Base-by-base conservation (phyloP, 192 early-diverging fungal genomes). In the Linnemannia zychae region DNA sequence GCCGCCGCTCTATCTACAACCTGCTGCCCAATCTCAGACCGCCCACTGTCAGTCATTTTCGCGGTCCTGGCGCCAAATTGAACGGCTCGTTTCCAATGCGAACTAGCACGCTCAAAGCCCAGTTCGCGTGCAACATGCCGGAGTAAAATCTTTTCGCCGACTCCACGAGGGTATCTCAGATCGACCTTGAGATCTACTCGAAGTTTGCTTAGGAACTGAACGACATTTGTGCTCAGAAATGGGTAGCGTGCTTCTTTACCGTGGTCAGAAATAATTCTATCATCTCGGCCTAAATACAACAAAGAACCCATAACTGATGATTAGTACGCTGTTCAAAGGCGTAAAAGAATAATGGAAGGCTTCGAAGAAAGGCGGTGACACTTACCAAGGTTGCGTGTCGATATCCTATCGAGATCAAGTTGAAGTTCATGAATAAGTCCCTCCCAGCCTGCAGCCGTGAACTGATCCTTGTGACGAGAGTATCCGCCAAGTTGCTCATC, bases 61-160 rank as follows among this genome's bases (percentile, higher is more conserved):
- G 98, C 98, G 0, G 96, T 97, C 28, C 96, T 91, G 0, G 97
- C 96, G 7, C 98, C 98, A 92, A 99, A 99, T 87, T 99, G 98
- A 65, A 99, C 96, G 4, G 98, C 98, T n/a, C 97, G 89, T 79
- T 99, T 99, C 90, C 92, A 95, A 78, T 95, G 93, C 28, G 79
- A 86, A 70, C 82, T 91, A 49, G 94, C 94, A n/a, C 91, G 72
- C 0, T 24, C 47, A 57, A 98, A 89, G 0, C 95, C 95, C n/a
- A 98, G 86, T 72, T 79, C 73, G 18, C 90, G 85, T 20, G 95
- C 96, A 20, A 96, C 82, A 87, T 94, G 90, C 22, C 97, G 84
- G 70, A 99, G 82, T n/a, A 98, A 76, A 44, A 97, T 78, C 86
- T 99, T 99, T 75, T 98, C 97, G 36, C 98, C 98, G 13, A 98